Evolutionary conservation across 805 yeast genomes (phyloP).

Genomic region (Yamadazyma akitaensis): DNA sequence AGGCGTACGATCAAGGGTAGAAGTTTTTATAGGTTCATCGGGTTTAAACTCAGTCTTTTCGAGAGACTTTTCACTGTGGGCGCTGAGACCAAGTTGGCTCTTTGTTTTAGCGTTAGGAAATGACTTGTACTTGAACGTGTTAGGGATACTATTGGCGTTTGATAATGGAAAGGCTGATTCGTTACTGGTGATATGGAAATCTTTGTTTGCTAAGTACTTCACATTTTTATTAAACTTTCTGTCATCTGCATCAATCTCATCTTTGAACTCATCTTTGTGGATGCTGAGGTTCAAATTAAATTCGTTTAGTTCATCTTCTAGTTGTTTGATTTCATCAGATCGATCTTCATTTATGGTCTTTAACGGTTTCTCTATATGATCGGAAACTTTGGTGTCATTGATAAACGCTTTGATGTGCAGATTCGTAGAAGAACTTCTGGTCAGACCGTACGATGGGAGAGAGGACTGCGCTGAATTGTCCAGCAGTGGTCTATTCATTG

Average conservation of each 20-base stretch:
- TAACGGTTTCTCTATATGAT: constrained; percentile 3
- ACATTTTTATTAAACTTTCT: constrained; percentile 28
- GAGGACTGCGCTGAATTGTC: not conserved
- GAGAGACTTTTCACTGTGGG: constrained; percentile 24
- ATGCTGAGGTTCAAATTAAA: constrained; percentile 9
- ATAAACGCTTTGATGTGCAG: constrained; percentile 24
- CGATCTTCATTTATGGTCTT: constrained; percentile 10
- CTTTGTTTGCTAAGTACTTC: constrained; percentile 31
- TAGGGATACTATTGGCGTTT: constrained; percentile 31
- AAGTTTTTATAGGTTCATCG: constrained; percentile 18
- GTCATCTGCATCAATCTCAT: constrained; percentile 1
- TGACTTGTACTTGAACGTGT: constrained; percentile 43
- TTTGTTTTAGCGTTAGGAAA: constrained; percentile 45
- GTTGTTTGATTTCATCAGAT: not conserved
- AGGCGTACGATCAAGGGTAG: constrained; percentile 31
- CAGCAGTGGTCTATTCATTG: not conserved
- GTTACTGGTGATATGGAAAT: constrained; percentile 23
- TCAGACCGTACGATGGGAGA: not conserved
- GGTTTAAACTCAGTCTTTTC: constrained; percentile 20
- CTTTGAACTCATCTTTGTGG: constrained; percentile 2
- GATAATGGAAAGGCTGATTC: constrained; percentile 9
- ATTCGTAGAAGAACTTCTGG: not conserved
- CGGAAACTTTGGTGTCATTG: constrained; percentile 26
- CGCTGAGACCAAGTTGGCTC: constrained; percentile 19
- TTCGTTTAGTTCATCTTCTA: constrained; percentile 8